phyloP scores from a whole-genome alignment of 345 rosid species.

The Populus davidiana region DNA sequence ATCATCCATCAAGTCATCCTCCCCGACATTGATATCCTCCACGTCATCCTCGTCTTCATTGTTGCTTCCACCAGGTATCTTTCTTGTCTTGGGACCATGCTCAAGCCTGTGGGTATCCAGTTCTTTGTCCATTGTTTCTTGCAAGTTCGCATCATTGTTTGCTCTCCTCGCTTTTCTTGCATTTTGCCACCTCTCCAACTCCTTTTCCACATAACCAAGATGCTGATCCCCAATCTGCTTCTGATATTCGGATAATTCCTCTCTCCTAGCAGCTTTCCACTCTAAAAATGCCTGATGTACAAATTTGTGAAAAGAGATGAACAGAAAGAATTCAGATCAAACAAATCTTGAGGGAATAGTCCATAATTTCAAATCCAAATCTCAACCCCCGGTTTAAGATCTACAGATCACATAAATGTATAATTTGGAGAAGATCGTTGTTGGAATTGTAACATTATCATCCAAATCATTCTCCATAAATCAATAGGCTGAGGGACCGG shows the following conservation, averaged over 20 bases:
- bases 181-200: conserved; percentile 94
- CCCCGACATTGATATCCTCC: conserved; percentile 80
- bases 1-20: conserved; percentile 91
- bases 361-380: background rate
- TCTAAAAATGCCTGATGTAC: conserved; percentile 49
- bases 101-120: conserved; percentile 87
- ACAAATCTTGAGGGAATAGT: background rate
- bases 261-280: conserved; percentile 75
- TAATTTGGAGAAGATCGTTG: conserved; percentile 5
- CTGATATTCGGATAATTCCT: conserved; percentile 76
- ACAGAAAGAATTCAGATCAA: background rate
- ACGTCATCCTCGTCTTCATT: conserved; percentile 83
- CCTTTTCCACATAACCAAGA: conserved; percentile 75
- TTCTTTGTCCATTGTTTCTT: conserved; percentile 97
- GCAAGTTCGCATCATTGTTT: conserved; percentile 60
- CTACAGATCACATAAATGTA: background rate
- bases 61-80: conserved; percentile 64
- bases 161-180: conserved; percentile 69
- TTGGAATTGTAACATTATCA: conserved; percentile 4
- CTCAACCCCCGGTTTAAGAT: background rate
- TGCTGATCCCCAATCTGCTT: conserved; percentile 69
- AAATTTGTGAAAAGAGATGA: background rate
- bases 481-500: background rate
- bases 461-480: background rate
- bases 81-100: conserved; percentile 93